Base-by-base conservation (phyloP, 192 early-diverging fungal genomes). In the Gaertneriomyces semiglobifer region DNA sequence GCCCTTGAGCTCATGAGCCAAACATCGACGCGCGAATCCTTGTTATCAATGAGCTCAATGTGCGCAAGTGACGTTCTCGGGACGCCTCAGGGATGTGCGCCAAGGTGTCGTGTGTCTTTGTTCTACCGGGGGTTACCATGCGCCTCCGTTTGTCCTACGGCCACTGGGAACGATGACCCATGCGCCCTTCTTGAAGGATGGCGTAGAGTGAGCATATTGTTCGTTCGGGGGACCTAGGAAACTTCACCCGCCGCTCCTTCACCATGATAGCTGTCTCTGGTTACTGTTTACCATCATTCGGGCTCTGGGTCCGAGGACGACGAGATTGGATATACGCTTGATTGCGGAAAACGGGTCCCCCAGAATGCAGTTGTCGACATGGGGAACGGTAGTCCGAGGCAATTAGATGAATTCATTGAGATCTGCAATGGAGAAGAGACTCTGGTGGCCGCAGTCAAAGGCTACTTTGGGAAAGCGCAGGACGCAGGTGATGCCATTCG, bases 111-210 rank as follows among this genome's bases (percentile, higher is more conserved):
- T 48, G 47, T 48, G 47, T n/a, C 47, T 8, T 48, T 48, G 47
- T 48, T 48, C 47, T 48, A 48, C 47, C 47, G 47, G 47, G n/a
- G 47, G 47, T 48, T 48, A 48, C 47, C 47, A 48, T 48, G 47
- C 47, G 47, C 47, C 47, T 48, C 47, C 47, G 9, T 8, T 48
- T 48, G 47, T 48, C n/a, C 47, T 48, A 48, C 47, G 9, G 47
- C 47, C 47, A 48, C 47, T n/a, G 47, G 47, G 9, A 48, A 10
- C 47, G 9, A 8, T 48, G 47, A 8, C 9, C 47, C 47, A 10
- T 8, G 47, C 47, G 8, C 47, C 47, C 47, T 48, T 48, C 47
- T 48, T n/a, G 47, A 48, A 48, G 47, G 47, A 10, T 48, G 47
- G 47, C 47, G 47, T 8, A 48, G 47, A n/a, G 47, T 48, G 47